phyloP scores from a whole-genome alignment of 495 filamentous ascomycete genomes.

The Aspergillus hancockii region DNA sequence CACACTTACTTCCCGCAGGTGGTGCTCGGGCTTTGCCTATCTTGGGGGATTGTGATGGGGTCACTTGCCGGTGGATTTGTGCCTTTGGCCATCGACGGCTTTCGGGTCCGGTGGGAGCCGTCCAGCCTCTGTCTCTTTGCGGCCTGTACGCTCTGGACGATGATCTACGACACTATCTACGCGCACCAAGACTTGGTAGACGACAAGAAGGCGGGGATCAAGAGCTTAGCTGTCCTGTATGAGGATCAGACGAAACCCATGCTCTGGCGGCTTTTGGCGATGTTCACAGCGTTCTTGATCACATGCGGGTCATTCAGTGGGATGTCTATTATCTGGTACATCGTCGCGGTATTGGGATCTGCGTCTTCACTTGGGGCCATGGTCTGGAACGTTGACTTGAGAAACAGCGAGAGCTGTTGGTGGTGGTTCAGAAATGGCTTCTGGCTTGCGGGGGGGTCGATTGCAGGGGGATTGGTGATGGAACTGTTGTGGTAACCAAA shows the following conservation, averaged over 20 bases:
- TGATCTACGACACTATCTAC: conserved; percentile 46
- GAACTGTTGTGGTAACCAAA: too few species aligned
- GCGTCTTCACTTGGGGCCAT: background rate
- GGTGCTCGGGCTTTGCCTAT: conserved; percentile 36
- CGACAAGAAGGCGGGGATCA: conserved; percentile 35
- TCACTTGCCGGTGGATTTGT: conserved; percentile 28
- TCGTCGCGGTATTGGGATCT: background rate
- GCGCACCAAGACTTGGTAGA: conserved; percentile 42
- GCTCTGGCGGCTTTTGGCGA: conserved; percentile 1
- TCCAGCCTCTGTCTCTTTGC: conserved; percentile 16
- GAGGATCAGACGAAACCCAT: background rate
- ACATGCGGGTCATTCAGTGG: background rate
- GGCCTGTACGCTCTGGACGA: conserved; percentile 28
- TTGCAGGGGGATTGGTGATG: background rate
- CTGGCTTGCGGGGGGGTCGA: background rate
- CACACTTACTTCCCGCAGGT: conserved; percentile 42
- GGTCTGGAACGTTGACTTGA: background rate
- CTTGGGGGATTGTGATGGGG: conserved; percentile 19
- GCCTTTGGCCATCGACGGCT: conserved; percentile 6
- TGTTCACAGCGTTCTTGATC: background rate
- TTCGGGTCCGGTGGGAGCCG: conserved; percentile 24
- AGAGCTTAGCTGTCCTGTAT: conserved; percentile 35
- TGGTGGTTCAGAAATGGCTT: conserved; percentile 4
- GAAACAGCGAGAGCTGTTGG: background rate
- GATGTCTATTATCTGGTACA: background rate